These are phyloP conservation scores for Lentinula detonsa DNA, from an alignment of 768 basidiomycete species.

Conservation along the genomic window DNA sequence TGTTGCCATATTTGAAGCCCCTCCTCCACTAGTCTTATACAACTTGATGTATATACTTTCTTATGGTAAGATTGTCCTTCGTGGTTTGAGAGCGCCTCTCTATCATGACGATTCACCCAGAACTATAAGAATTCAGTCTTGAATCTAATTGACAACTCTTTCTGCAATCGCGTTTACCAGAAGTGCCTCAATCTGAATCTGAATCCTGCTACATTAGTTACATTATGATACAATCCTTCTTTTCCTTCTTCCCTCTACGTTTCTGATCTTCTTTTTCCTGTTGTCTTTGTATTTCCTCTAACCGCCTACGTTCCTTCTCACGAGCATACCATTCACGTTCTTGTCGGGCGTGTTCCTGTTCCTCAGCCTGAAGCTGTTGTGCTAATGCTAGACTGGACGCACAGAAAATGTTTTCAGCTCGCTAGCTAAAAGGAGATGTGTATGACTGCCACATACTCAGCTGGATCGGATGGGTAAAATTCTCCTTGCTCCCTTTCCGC, in stretches of 20 bases:
- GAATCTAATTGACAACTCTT: too few relatives aligned
- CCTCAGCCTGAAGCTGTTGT: constrained; percentile 72
- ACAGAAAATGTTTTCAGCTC: not conserved
- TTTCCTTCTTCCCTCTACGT: constrained; percentile 24
- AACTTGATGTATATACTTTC: too few relatives aligned
- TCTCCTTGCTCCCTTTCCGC: constrained; percentile 39
- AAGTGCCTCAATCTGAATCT: too few relatives aligned
- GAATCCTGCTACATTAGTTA: constrained; percentile 16
- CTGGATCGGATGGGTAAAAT: constrained; percentile 35
- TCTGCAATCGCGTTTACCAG: too few relatives aligned
- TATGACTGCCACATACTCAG: constrained; percentile 46
- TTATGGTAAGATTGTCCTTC: too few relatives aligned
- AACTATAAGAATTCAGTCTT: too few relatives aligned
- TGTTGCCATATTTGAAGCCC: too few relatives aligned
- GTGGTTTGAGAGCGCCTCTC: too few relatives aligned
- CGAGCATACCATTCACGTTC: constrained; percentile 26
- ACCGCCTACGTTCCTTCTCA: constrained; percentile 21
- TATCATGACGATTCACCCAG: too few relatives aligned
- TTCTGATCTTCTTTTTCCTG: constrained; percentile 20
- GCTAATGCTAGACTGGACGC: constrained; percentile 58
- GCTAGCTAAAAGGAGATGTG: not conserved
- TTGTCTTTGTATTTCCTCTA: constrained; percentile 16
- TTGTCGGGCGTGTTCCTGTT: constrained; percentile 49
- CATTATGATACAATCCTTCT: constrained; percentile 57
- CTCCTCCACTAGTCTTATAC: too few relatives aligned